These are phyloP conservation scores for Linderina pennispora DNA, from an alignment of 192 early-diverging fungal genomes.

Conservation along the genomic window DNA sequence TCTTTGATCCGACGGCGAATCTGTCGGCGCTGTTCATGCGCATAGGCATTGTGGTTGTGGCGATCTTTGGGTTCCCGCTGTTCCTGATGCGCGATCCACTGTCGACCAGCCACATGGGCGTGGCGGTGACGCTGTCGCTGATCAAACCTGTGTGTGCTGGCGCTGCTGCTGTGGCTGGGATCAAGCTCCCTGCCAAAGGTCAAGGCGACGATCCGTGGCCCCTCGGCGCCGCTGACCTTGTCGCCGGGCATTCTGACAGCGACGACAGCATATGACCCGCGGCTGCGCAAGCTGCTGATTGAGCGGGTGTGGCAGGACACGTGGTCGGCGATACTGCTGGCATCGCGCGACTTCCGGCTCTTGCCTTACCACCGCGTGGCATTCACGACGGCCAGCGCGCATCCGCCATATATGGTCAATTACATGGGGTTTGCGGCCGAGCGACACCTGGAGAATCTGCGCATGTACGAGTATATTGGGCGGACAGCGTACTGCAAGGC, in stretches of 20 bases:
- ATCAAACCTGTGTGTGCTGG: slow-evolving; percentile 39
- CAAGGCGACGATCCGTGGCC: slow-evolving; percentile 42
- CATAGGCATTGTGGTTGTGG: slow-evolving; percentile 35
- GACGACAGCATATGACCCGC: slow-evolving; percentile 25
- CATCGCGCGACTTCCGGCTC: slow-evolving; percentile 53
- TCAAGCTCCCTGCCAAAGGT: slow-evolving; percentile 42
- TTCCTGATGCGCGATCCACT: slow-evolving; percentile 47
- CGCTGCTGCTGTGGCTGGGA: slow-evolving; percentile 31
- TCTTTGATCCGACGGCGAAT: slow-evolving; percentile 54
- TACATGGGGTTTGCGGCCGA: slow-evolving; percentile 59
- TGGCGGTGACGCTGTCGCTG: slow-evolving; percentile 44
- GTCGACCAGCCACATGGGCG: slow-evolving; percentile 35
- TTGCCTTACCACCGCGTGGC: slow-evolving; percentile 46
- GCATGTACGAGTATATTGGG: slow-evolving; percentile 53
- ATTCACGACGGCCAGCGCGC: slow-evolving; percentile 46
- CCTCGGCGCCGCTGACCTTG: slow-evolving; percentile 39
- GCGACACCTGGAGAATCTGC: slow-evolving; percentile 60
- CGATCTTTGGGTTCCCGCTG: slow-evolving; percentile 48
- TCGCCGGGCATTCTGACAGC: slow-evolving; percentile 43
- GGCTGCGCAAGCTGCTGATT: slow-evolving; percentile 44
- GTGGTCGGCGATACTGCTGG: slow-evolving; percentile 57
- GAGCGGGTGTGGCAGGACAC: slow-evolving; percentile 68
- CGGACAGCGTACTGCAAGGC: slow-evolving; percentile 45
- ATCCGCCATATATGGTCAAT: slow-evolving; percentile 63
- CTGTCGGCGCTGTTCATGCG: slow-evolving; percentile 45